Evolutionary conservation across 2,329 filamentous ascomycete genomes (phyloP).

Genomic region (Fusarium sterilihyphosum): DNA sequence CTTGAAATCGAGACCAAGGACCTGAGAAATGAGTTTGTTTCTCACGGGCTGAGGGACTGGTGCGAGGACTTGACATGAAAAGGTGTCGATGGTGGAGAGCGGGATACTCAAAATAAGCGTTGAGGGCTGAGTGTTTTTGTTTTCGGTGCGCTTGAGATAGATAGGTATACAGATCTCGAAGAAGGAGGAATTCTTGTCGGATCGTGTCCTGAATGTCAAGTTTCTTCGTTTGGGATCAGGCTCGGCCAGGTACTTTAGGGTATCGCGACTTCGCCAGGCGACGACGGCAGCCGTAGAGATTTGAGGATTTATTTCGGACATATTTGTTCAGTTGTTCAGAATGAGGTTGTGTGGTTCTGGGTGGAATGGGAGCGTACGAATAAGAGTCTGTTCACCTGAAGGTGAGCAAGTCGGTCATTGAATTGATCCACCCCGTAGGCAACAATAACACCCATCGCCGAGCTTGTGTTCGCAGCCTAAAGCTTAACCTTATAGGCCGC

Average conservation of each 20-base stretch:
- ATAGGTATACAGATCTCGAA: neutral
- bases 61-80: rapidly evolving
- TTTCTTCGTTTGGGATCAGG: neutral
- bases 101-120: neutral
- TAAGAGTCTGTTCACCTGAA: neutral
- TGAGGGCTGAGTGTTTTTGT: neutral
- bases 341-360: too few relatives aligned
- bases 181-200: rapidly evolving
- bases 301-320: neutral
- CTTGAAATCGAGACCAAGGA: neutral
- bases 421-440: neutral
- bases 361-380: too few relatives aligned
- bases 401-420: rapidly evolving
- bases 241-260: neutral
- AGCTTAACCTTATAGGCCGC: too few relatives aligned
- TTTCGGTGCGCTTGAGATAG: neutral
- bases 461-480: too few relatives aligned
- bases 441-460: neutral
- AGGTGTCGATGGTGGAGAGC: neutral
- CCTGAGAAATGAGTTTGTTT: neutral
- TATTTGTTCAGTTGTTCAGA: too few relatives aligned
- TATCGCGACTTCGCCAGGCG: neutral
- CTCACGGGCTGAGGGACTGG: neutral
- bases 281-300: neutral
- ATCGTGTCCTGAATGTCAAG: neutral